These are phyloP conservation scores for Aspergillus bombycis DNA, from an alignment of 2,329 filamentous ascomycete species.

Conservation along the genomic window DNA sequence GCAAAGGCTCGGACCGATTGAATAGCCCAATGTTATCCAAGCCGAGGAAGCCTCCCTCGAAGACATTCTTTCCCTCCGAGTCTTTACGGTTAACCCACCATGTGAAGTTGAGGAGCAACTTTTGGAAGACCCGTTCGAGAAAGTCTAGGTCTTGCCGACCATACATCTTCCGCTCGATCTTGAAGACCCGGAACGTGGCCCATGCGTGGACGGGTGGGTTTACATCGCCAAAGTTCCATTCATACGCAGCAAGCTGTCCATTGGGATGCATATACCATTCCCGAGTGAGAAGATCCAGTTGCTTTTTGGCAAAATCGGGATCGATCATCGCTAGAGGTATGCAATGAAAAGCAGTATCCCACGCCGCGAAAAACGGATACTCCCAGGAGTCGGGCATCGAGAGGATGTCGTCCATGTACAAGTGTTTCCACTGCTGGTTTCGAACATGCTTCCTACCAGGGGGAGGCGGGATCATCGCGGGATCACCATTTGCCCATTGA, in stretches of 20 bases:
- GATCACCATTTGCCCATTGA: slow-evolving; percentile 95
- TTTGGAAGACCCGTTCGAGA: slow-evolving; percentile 94
- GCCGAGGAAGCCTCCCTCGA: slow-evolving; percentile 93
- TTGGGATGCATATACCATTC: slow-evolving; percentile 99
- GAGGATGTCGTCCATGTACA: slow-evolving; percentile 91
- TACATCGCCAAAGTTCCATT: slow-evolving; percentile 98
- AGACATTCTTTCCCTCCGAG: slow-evolving; percentile 91
- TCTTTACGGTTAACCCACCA: slow-evolving; percentile 99
- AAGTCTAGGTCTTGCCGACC: slow-evolving; percentile 94
- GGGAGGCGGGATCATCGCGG: slow-evolving; percentile 83
- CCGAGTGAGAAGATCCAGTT: slow-evolving; percentile 90
- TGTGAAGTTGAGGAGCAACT: slow-evolving; percentile 92
- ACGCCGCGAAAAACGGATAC: slow-evolving; percentile 96
- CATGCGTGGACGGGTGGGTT: slow-evolving; percentile 96
- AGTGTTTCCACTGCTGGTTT: slow-evolving; percentile 90
- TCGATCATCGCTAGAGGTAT: slow-evolving; percentile 97
- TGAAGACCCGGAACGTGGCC: slow-evolving; percentile 94
- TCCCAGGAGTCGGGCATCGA: slow-evolving; percentile 99
- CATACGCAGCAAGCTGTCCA: slow-evolving; percentile 87
- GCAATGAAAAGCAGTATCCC: slow-evolving; percentile 97
- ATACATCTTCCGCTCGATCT: slow-evolving; percentile 97
- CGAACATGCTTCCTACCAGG: slow-evolving; percentile 76
- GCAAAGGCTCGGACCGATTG: slow-evolving; percentile 92
- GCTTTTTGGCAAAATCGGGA: slow-evolving; percentile 96
- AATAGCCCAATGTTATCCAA: slow-evolving; percentile 97